Percentiles rank a stretch among this genome's conserved stretches.
Conservation (phyloP, 2,329 filamentous ascomycete genomes). For the Monosporascus sp. region DNA sequence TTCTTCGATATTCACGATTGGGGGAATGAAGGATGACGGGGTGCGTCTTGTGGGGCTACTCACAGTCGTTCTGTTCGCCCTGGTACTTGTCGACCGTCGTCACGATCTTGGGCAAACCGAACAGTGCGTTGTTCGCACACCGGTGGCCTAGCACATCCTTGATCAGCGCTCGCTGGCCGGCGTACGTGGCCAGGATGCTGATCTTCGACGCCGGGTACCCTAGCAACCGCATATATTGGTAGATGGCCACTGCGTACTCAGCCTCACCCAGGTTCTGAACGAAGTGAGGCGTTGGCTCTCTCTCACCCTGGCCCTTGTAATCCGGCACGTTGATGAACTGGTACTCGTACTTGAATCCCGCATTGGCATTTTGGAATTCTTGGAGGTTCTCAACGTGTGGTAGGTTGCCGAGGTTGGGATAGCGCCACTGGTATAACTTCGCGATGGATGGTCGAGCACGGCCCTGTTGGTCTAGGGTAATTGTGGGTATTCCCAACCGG, state of each 20-base stretch:
- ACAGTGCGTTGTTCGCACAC: conserved; percentile 76
- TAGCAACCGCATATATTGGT: conserved; percentile 93
- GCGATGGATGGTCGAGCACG: conserved; percentile 84
- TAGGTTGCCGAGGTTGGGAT: conserved; percentile 73
- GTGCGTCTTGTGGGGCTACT: conserved; percentile 33
- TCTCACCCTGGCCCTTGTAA: conserved; percentile 86
- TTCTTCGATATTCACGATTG: background rate
- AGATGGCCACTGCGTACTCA: conserved; percentile 93
- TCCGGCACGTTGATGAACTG: conserved; percentile 95
- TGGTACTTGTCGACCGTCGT: conserved; percentile 98
- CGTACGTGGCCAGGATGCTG: conserved; percentile 87
- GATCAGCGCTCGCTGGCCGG: conserved; percentile 84
- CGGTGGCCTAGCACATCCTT: conserved; percentile 79
- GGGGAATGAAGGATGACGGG: background rate
- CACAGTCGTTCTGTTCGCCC: conserved; percentile 98
- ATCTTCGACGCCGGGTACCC: conserved; percentile 84
- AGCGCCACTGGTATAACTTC: conserved; percentile 89
- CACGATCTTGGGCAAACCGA: conserved; percentile 83
- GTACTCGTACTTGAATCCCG: conserved; percentile 89
- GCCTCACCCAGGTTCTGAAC: conserved; percentile 95
- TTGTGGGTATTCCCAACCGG: conserved; percentile 83
- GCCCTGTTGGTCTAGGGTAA: conserved; percentile 89
- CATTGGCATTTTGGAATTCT: conserved; percentile 78
- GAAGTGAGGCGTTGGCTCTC: conserved; percentile 87
- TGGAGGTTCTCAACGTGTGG: conserved; percentile 62